Conservation (phyloP, 805 yeast species). For the Candida andamanensis region DNA sequence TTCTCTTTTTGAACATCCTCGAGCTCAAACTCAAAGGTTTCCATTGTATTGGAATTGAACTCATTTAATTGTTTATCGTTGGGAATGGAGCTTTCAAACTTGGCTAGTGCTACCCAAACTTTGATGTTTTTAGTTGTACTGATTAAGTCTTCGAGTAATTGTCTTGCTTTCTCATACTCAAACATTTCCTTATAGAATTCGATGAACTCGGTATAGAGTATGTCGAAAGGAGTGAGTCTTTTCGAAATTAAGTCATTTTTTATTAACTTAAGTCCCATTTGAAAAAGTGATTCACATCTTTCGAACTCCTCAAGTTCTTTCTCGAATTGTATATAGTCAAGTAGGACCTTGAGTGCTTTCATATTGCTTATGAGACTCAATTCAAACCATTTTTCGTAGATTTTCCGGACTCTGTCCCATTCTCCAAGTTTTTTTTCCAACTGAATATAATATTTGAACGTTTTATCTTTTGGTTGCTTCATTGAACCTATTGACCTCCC, state of each 20-base stretch:
- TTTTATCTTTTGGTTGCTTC: constrained; percentile 36
- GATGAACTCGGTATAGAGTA: constrained; percentile 35
- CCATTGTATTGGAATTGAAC: constrained; percentile 39
- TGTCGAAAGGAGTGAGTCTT: constrained; percentile 17
- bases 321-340: constrained; percentile 65
- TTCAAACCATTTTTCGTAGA: constrained; percentile 66
- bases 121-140: constrained; percentile 22
- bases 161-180: constrained; percentile 52
- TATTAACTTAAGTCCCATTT: constrained; percentile 40
- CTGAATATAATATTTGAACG: constrained; percentile 60
- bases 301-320: constrained; percentile 59
- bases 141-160: constrained; percentile 36
- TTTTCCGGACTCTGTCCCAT: constrained; percentile 70
- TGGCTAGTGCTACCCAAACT: constrained; percentile 61
- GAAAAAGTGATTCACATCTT: constrained; percentile 60
- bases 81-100: constrained; percentile 66
- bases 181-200: constrained; percentile 58
- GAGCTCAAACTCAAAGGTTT: constrained; percentile 47
- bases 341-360: constrained; percentile 43
- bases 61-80: constrained; percentile 44
- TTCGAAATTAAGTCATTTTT: constrained; percentile 24
- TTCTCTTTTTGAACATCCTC: constrained; percentile 45
- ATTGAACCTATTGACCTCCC: constrained; percentile 67
- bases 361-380: constrained; percentile 11
- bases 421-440: constrained; percentile 68